Percentiles rank a stretch among this genome's conserved stretches.
phyloP scores from a whole-genome alignment of 768 basidiomycete species.

The Lentinula sp. region DNA sequence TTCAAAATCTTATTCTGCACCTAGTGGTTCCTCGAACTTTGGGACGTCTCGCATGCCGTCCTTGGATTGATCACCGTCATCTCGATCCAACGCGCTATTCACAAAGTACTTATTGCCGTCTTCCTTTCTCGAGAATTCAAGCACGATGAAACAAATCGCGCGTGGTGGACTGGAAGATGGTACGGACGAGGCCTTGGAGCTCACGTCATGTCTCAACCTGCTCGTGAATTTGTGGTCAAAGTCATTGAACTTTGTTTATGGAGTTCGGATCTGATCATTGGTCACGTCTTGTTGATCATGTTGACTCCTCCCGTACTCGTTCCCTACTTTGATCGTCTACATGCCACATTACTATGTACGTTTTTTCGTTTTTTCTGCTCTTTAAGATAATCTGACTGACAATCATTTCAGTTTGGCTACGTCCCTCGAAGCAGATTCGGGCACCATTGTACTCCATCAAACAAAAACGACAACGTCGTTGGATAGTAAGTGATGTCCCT shows the following conservation, averaged over 20 bases:
- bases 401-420: slow-evolving; percentile 72
- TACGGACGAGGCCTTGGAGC: slow-evolving; percentile 89
- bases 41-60: slow-evolving; percentile 89
- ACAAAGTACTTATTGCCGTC: slow-evolving; percentile 91
- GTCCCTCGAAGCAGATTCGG: slow-evolving; percentile 90
- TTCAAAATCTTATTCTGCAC: slow-evolving; percentile 9
- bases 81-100: slow-evolving; percentile 84
- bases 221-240: slow-evolving; percentile 96
- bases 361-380: slow-evolving; percentile 26
- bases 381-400: not conserved
- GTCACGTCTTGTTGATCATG: slow-evolving; percentile 86
- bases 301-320: slow-evolving; percentile 83
- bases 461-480: slow-evolving; percentile 83
- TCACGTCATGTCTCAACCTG: slow-evolving; percentile 95
- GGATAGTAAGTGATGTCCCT: slow-evolving; percentile 58
- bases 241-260: slow-evolving; percentile 94
- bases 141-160: slow-evolving; percentile 96
- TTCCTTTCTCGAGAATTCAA: slow-evolving; percentile 98
- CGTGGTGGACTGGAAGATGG: slow-evolving; percentile 99
- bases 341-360: slow-evolving; percentile 88
- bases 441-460: slow-evolving; percentile 87
- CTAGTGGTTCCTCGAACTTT: slow-evolving; percentile 92
- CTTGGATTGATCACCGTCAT: slow-evolving; percentile 90
- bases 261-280: slow-evolving; percentile 89
- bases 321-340: slow-evolving; percentile 88